phyloP scores from a whole-genome alignment of 345 rosid genomes.

The Cardamine occulta region DNA sequence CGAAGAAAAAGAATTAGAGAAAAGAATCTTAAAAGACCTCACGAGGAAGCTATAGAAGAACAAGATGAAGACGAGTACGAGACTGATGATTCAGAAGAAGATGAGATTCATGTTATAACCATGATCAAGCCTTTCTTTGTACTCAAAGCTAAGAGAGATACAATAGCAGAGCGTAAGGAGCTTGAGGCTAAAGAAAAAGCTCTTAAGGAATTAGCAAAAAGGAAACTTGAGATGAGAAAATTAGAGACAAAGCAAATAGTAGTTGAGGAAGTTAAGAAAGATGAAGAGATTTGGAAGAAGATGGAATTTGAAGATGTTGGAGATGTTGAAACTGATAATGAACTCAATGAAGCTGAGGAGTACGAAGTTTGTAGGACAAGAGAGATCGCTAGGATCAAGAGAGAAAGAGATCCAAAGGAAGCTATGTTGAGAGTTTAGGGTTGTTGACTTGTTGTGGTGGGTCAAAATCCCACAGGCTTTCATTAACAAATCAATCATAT shows the following conservation, averaged over 20 bases:
- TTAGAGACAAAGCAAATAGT: conserved; percentile 64
- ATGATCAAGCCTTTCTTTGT: conserved; percentile 74
- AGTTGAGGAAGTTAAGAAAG: conserved; percentile 69
- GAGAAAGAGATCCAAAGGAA: conserved; percentile 61
- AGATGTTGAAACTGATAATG: conserved; percentile 80
- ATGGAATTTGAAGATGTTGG: conserved; percentile 56
- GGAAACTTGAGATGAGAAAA: conserved; percentile 60
- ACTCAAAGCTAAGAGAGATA: conserved; percentile 65
- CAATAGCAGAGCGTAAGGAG: conserved; percentile 62
- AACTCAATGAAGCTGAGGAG: conserved; percentile 73
- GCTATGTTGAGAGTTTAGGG: conserved; percentile 41
- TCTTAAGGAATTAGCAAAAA: conserved; percentile 58
- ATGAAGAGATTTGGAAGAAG: conserved; percentile 61
- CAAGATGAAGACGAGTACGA: conserved; percentile 71
- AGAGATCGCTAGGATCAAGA: conserved; percentile 75
- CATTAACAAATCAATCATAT: too few relatives aligned
- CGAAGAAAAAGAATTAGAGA: conserved; percentile 58
- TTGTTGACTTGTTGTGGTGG: too few relatives aligned
- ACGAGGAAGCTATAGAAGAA: conserved; percentile 60
- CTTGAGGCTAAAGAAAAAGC: conserved; percentile 64
- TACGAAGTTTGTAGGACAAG: conserved; percentile 80
- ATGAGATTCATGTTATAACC: conserved; percentile 47
- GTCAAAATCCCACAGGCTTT: too few relatives aligned
- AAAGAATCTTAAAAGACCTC: conserved; percentile 51
- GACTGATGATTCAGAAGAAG: conserved; percentile 76